Percentiles rank a stretch among this genome's conserved stretches.
phyloP scores from a whole-genome alignment of 2,329 filamentous ascomycete genomes.

The Scedosporium minutisporum region DNA sequence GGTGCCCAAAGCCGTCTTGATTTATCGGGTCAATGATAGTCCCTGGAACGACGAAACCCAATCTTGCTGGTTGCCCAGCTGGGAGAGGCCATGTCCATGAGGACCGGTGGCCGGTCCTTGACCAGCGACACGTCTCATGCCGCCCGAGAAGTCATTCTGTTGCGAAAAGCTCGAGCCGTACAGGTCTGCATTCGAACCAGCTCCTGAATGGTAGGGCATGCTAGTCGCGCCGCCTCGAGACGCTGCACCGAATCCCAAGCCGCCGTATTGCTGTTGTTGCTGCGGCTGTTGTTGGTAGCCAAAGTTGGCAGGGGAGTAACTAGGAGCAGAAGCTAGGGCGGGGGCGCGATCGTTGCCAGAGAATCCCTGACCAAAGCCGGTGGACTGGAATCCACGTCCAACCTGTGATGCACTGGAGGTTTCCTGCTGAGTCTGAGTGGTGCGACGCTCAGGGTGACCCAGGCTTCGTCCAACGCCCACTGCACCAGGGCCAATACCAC shows the following conservation, averaged over 20 bases:
- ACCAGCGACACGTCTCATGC: background rate
- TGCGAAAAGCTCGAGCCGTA: slow-evolving; percentile 6
- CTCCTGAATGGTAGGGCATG: background rate
- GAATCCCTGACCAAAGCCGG: background rate
- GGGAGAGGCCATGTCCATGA: slow-evolving; percentile 27
- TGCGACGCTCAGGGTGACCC: slow-evolving; percentile 37
- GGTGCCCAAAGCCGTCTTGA: background rate
- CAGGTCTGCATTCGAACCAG: background rate
- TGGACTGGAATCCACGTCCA: slow-evolving; percentile 1
- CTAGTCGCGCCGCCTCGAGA: background rate
- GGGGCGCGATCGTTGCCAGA: background rate
- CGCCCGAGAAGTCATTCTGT: slow-evolving; percentile 2
- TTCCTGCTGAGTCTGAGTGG: slow-evolving; percentile 26
- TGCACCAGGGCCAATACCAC: slow-evolving; percentile 55
- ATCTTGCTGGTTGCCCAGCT: slow-evolving; percentile 40
- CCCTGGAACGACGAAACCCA: slow-evolving; percentile 60
- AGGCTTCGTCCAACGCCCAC: slow-evolving; percentile 44
- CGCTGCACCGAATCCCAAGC: background rate
- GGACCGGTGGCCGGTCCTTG: slow-evolving; percentile 22
- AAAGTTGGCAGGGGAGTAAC: slow-evolving; percentile 3
- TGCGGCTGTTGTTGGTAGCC: slow-evolving; percentile 9
- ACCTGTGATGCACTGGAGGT: slow-evolving; percentile 15
- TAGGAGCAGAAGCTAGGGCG: background rate
- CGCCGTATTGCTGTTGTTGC: slow-evolving; percentile 11
- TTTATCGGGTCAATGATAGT: slow-evolving; percentile 54